phyloP scores from a whole-genome alignment of 768 basidiomycete species.

The Auriculariales sp. region DNA sequence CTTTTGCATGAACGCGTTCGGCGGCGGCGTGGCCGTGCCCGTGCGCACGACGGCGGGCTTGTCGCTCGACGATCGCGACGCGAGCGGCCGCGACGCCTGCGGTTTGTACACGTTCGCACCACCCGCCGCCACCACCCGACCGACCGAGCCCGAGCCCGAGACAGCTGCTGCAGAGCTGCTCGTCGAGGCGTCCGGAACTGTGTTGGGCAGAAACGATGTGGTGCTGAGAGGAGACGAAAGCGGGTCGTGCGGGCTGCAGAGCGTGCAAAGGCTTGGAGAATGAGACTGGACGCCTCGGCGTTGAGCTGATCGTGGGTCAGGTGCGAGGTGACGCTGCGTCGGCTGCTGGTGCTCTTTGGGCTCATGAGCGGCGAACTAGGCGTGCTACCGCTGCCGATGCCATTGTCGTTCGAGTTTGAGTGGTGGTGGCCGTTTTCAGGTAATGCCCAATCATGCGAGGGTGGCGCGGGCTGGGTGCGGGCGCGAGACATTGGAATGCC shows the following conservation, averaged over 20 bases:
- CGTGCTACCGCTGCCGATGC: too few species aligned
- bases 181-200: constrained; percentile 11
- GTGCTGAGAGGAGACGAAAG: too few species aligned
- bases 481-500: too few species aligned
- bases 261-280: constrained; percentile 38
- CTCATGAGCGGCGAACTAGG: background rate
- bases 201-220: too few species aligned
- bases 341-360: background rate
- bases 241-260: too few species aligned
- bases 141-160: constrained; percentile 3
- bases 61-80: constrained; percentile 5
- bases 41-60: constrained; percentile 22
- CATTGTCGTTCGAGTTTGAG: too few species aligned
- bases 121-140: constrained; percentile 1
- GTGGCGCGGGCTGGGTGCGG: too few species aligned
- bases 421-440: too few species aligned
- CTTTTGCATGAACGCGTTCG: constrained; percentile 43
- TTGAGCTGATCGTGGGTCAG: constrained; percentile 28
- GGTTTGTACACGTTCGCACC: constrained; percentile 14
- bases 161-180: constrained; percentile 8
- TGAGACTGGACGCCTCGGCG: constrained; percentile 29
- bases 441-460: too few species aligned
- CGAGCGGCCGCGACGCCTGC: constrained; percentile 16
- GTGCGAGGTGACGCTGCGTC: background rate
- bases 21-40: constrained; percentile 14